Conservation (phyloP, 2,329 filamentous ascomycete genomes). For the Didymella segeticola region DNA sequence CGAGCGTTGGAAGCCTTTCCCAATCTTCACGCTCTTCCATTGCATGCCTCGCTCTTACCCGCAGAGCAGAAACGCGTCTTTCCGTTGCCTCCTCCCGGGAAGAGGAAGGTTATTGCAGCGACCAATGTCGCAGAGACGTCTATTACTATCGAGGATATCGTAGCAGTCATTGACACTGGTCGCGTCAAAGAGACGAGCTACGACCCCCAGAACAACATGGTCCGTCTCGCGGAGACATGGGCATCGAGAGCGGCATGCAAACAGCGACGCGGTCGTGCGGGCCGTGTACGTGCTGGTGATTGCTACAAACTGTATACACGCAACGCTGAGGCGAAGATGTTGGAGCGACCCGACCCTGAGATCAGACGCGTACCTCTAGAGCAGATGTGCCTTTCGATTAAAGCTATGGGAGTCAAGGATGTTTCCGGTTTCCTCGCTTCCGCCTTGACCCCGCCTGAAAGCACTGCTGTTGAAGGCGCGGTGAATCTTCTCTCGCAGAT, state of each 20-base stretch:
- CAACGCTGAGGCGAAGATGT: slow-evolving; percentile 78
- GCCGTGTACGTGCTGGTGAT: slow-evolving; percentile 85
- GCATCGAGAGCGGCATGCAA: slow-evolving; percentile 93
- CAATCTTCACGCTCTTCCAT: slow-evolving; percentile 78
- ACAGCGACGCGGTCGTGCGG: slow-evolving; percentile 89
- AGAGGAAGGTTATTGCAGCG: slow-evolving; percentile 89
- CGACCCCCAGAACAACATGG: slow-evolving; percentile 90
- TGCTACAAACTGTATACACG: slow-evolving; percentile 97
- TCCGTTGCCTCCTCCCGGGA: slow-evolving; percentile 73
- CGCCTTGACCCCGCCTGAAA: slow-evolving; percentile 88
- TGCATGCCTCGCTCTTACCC: slow-evolving; percentile 91
- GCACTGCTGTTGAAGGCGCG: slow-evolving; percentile 83
- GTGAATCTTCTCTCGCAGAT: slow-evolving; percentile 80
- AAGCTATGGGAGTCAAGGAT: slow-evolving; percentile 89
- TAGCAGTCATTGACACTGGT: slow-evolving; percentile 93
- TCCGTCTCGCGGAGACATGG: slow-evolving; percentile 93
- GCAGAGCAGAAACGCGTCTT: slow-evolving; percentile 90
- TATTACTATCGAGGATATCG: slow-evolving; percentile 97
- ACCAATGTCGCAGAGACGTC: slow-evolving; percentile 98
- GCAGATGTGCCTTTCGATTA: slow-evolving; percentile 91
- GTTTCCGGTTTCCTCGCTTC: slow-evolving; percentile 81
- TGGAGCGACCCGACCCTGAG: slow-evolving; percentile 93
- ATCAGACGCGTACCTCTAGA: slow-evolving; percentile 92
- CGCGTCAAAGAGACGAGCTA: slow-evolving; percentile 97
- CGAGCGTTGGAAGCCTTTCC: slow-evolving; percentile 69